Evolutionary conservation across 305 asterid genomes (phyloP), one percentile per base, ranked within the genome.

Genomic region (Lippia alba): DNA sequence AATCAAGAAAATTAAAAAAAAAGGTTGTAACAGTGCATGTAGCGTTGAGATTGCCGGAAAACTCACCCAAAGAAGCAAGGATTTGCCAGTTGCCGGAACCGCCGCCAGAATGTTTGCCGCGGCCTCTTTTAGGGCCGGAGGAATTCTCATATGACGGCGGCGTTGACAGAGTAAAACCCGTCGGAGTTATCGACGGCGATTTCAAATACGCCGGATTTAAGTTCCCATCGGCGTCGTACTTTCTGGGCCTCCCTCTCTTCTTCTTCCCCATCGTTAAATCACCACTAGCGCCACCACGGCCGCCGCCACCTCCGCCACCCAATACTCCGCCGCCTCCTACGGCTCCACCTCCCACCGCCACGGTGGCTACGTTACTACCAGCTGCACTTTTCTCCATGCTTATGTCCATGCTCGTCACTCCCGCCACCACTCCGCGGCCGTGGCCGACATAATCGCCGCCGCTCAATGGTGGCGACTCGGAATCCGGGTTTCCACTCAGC

Each of bases 201-300:
- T 72, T 73, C 3, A 74, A 66, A 61, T 81, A 87, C 17, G 88
- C 84, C 66, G 84, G 82, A 61, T 84, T 87, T 58, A 86, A 75
- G 82, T 86, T 88, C 60, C 97, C 97, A 6, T 88, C 88, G 1
- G 91, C 80, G 75, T 91, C 94, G 33, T 82, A 91, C 80, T 91
- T 91, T 67, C 94, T 85, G 0, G 97, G 97, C 64, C 97, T 80
- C 46, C 97, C 97, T 70, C 96, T 82, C 74, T 88, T 91, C 85
- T 84, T 91, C 51, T 51, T n/a, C 64, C 63, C 66, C 74, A 16
- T 15, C 20, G 56, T 16, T 5, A 16, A 51, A 16, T 51, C 56
- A n/a, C 56, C 55, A 49, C 15, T 49, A 1, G 18, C 19, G n/a
- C 55, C 55, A 58, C 57, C 12, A 54, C 74, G 40, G 15, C 72